Conservation (phyloP, 1,139 yeast genomes). For the Blastobotrys capitulatus region DNA sequence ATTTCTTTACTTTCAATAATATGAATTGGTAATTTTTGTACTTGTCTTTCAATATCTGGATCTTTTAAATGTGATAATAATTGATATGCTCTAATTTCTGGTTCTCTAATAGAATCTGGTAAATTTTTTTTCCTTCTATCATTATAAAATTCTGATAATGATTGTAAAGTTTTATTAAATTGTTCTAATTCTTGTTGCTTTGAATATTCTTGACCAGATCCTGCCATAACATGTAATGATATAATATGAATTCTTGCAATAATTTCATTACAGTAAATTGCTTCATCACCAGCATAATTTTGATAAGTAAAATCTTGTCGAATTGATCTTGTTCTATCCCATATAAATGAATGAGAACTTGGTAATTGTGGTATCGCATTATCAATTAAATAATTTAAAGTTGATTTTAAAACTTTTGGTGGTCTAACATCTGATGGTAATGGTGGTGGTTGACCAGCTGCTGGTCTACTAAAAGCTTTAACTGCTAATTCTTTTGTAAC, state of each 20-base stretch:
- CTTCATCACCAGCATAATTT: slow-evolving; percentile 89
- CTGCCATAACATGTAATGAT: slow-evolving; percentile 83
- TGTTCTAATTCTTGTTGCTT: slow-evolving; percentile 96
- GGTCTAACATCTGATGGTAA: slow-evolving; percentile 97
- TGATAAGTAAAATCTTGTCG: slow-evolving; percentile 97
- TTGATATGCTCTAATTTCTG: slow-evolving; percentile 90
- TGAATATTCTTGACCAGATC: slow-evolving; percentile 65
- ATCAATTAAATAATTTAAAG: slow-evolving; percentile 66
- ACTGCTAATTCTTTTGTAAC: slow-evolving; percentile 65
- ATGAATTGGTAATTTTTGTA: slow-evolving; percentile 60
- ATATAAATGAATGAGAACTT: slow-evolving; percentile 82
- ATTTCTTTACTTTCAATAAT: slow-evolving; percentile 54
- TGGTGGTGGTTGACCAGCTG: slow-evolving; percentile 98
- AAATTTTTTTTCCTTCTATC: slow-evolving; percentile 72
- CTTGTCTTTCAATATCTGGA: slow-evolving; percentile 73
- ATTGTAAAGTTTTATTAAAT: slow-evolving; percentile 83
- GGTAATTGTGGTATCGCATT: slow-evolving; percentile 64
- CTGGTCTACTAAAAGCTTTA: slow-evolving; percentile 94
- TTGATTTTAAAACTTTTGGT: slow-evolving; percentile 61
- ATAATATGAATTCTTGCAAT: slow-evolving; percentile 86
- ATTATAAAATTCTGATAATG: slow-evolving; percentile 80
- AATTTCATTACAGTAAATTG: slow-evolving; percentile 85
- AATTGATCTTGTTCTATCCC: slow-evolving; percentile 98
- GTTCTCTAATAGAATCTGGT: slow-evolving; percentile 64
- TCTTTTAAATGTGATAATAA: slow-evolving; percentile 75